A percentile compares a stretch with the other conserved stretches of the same genome.
Evolutionary conservation across 768 basidiomycete genomes (phyloP).

Genomic region (Scleroderma bovista): DNA sequence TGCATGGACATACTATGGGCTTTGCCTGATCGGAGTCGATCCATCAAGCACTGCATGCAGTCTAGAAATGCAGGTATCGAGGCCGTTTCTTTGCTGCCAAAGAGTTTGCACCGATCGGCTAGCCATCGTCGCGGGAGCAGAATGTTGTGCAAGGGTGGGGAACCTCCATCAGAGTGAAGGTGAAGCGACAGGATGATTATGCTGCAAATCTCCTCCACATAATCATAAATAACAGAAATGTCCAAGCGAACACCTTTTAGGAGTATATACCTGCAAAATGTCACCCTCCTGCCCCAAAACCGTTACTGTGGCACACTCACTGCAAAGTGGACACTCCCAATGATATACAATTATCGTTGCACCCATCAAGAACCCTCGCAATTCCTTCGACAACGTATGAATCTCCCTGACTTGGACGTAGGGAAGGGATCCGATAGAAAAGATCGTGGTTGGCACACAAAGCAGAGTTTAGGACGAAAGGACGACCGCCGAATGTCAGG

Average conservation of each 20-base stretch:
- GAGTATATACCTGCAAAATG: conserved; percentile 38
- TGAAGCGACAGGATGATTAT: conserved; percentile 32
- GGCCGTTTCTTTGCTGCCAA: conserved; percentile 2
- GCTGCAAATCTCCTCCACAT: conserved; percentile 44
- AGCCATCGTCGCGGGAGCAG: conserved; percentile 55
- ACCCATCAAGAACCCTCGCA: no score
- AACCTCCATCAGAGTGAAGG: conserved; percentile 2
- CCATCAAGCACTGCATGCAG: not conserved
- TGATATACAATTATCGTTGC: no score
- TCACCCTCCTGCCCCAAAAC: not conserved
- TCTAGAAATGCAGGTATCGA: not conserved
- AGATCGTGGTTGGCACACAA: not conserved
- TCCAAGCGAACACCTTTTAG: conserved; percentile 34
- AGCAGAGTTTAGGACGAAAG: not conserved
- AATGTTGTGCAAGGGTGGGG: conserved; percentile 35
- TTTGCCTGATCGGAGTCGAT: not conserved
- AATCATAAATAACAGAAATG: conserved; percentile 43
- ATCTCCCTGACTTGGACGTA: not conserved
- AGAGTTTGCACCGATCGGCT: conserved; percentile 14
- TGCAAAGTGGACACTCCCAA: not conserved
- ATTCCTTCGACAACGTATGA: no score
- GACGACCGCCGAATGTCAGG: not conserved
- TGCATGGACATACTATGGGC: not conserved
- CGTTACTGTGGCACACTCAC: not conserved
- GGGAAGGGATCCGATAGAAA: not conserved